These are phyloP conservation scores for Brassica balearica DNA, from an alignment of 441 rosid genomes.

Conservation along the genomic window DNA sequence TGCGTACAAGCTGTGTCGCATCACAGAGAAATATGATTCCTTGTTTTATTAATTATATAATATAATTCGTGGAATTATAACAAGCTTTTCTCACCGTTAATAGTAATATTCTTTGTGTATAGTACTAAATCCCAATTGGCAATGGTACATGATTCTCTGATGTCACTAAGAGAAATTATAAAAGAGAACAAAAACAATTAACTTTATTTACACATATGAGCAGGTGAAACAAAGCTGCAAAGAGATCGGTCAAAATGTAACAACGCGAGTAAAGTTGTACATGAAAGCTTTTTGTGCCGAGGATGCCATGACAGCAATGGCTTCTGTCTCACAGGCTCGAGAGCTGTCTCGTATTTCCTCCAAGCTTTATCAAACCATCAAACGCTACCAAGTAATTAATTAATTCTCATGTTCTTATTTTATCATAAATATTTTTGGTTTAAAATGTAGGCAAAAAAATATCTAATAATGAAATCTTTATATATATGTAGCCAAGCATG, in stretches of 20 bases:
- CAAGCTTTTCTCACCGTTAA: neutral
- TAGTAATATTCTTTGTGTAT: neutral
- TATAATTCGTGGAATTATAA: neutral
- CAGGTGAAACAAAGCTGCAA: conserved; percentile 69
- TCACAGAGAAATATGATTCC: conserved; percentile 36
- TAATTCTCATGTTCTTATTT: neutral
- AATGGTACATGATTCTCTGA: conserved; percentile 28
- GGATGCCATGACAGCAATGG: conserved; percentile 52
- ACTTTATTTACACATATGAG: neutral
- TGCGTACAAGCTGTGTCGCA: conserved; percentile 48
- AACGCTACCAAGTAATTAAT: conserved; percentile 62
- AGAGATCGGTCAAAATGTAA: conserved; percentile 54
- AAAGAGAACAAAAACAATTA: conserved; percentile 12
- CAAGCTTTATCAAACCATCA: conserved; percentile 58
- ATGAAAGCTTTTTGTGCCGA: conserved; percentile 63
- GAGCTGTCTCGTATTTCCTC: conserved; percentile 47
- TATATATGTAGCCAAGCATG: conserved; percentile 62
- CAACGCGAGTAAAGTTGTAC: conserved; percentile 65
- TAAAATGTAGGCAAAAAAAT: neutral
- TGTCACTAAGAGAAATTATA: neutral
- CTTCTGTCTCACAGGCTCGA: conserved; percentile 26
- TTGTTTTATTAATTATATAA: neutral
- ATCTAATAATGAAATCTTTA: conserved; percentile 13
- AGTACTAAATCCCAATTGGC: conserved; percentile 16
- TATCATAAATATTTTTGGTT: neutral